Conservation (phyloP, 345 rosid species). For the Trapa incisa region DNA sequence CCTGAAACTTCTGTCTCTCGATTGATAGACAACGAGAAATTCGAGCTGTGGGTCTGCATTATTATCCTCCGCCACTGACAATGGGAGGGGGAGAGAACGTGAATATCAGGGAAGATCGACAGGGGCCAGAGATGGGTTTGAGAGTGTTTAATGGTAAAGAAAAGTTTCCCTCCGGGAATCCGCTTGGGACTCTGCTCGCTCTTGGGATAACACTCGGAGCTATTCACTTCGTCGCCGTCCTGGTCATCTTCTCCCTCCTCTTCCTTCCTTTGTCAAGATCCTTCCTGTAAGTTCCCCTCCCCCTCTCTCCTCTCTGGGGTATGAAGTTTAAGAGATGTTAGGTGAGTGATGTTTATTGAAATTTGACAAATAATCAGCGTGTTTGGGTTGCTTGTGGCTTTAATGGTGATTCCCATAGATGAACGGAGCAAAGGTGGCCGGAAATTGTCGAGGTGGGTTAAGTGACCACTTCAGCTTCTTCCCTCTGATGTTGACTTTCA, state of each 20-base stretch:
- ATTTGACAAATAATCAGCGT: conserved; percentile 23
- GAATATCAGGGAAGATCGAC: background rate
- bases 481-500: background rate
- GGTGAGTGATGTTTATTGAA: background rate
- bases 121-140: background rate
- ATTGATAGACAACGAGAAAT: background rate
- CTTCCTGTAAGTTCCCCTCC: conserved; percentile 23
- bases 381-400: conserved; percentile 37
- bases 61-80: background rate
- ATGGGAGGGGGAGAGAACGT: conserved; percentile 4
- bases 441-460: conserved; percentile 41
- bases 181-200: conserved; percentile 25
- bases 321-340: background rate
- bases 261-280: conserved; percentile 46
- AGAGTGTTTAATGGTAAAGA: conserved; percentile 27
- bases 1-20: background rate
- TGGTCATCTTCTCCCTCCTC: conserved; percentile 30
- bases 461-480: background rate
- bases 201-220: conserved; percentile 57
- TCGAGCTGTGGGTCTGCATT: background rate
- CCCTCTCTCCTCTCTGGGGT: background rate
- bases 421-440: conserved; percentile 49
- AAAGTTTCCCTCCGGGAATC: conserved; percentile 23
- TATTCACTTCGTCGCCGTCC: conserved; percentile 47
- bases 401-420: conserved; percentile 61